Percentiles rank a stretch among this genome's conserved stretches.
phyloP scores from a whole-genome alignment of 2,329 filamentous ascomycete genomes.

The Aspergillus melleus region DNA sequence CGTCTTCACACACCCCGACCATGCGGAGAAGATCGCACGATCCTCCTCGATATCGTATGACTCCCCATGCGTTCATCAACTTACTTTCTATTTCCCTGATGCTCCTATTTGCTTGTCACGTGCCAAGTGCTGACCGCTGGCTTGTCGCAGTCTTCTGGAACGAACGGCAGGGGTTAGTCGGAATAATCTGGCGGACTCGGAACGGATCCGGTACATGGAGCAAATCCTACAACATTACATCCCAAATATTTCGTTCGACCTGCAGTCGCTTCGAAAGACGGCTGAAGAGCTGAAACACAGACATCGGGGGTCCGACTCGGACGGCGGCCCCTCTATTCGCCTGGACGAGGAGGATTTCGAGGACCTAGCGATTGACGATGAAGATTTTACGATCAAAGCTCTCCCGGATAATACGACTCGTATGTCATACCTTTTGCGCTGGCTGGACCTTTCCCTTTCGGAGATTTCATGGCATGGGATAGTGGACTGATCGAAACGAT shows the following conservation, averaged over 20 bases:
- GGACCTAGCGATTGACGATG: slow-evolving; percentile 43
- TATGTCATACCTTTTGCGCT: slow-evolving; percentile 20
- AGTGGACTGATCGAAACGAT: background rate
- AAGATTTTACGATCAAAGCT: slow-evolving; percentile 42
- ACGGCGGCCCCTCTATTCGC: slow-evolving; percentile 28
- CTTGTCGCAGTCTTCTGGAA: slow-evolving; percentile 27
- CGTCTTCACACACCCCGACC: slow-evolving; percentile 46
- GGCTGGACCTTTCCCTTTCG: background rate
- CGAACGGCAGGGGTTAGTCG: slow-evolving; percentile 31
- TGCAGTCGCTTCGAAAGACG: slow-evolving; percentile 44
- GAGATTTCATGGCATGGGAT: background rate
- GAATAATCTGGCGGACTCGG: slow-evolving; percentile 37
- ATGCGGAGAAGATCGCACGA: slow-evolving; percentile 31
- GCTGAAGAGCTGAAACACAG: slow-evolving; percentile 46
- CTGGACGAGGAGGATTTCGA: slow-evolving; percentile 38
- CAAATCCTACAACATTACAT: slow-evolving; percentile 50
- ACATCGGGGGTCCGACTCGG: slow-evolving; percentile 34
- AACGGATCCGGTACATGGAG: slow-evolving; percentile 47
- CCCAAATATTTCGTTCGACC: slow-evolving; percentile 46
- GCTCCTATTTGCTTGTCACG: background rate
- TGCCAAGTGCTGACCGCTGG: background rate
- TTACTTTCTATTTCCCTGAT: slow-evolving; percentile 1
- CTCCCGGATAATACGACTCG: slow-evolving; percentile 42
- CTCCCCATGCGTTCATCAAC: background rate
- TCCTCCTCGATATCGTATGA: slow-evolving; percentile 35